phyloP scores from a whole-genome alignment of 208 protist species.

The Crithidia mellificae region DNA sequence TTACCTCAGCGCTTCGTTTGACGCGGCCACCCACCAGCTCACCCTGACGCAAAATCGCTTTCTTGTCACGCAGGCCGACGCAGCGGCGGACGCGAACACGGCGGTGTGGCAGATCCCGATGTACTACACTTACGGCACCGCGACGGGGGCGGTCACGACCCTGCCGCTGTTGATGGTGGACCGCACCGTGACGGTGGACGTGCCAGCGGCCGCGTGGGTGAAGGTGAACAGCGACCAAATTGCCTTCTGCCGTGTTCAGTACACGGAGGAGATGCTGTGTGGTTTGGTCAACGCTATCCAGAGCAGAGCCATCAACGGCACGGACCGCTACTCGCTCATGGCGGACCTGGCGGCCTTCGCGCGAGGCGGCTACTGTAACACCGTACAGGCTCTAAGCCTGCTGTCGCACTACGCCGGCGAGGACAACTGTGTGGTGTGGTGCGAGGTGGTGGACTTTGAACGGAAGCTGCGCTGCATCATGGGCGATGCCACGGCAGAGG shows the following conservation, averaged over 20 bases:
- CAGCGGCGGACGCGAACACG: slow-evolving; percentile 37
- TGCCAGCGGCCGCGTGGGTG: slow-evolving; percentile 43
- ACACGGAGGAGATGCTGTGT: slow-evolving; percentile 52
- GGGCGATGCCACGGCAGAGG: slow-evolving; percentile 23
- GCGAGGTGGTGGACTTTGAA: slow-evolving; percentile 49
- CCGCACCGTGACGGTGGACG: slow-evolving; percentile 17
- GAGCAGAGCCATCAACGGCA: slow-evolving; percentile 43
- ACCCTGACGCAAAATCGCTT: slow-evolving; percentile 50
- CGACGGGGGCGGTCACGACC: slow-evolving; percentile 14
- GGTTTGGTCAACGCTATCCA: slow-evolving; percentile 43
- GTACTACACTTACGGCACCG: slow-evolving; percentile 29
- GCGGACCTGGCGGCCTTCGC: slow-evolving; percentile 76
- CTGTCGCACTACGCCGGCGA: slow-evolving; percentile 36
- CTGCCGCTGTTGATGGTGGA: slow-evolving; percentile 25
- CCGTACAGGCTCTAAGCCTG: slow-evolving; percentile 45
- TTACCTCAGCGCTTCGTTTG: slow-evolving; percentile 42
- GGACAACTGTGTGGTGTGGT: slow-evolving; percentile 42
- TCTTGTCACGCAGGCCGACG: slow-evolving; percentile 38
- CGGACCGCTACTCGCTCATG: slow-evolving; percentile 72
- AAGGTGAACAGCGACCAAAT: slow-evolving; percentile 76
- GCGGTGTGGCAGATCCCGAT: slow-evolving; percentile 78
- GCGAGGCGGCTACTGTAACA: slow-evolving; percentile 53
- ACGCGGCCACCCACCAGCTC: slow-evolving; percentile 13
- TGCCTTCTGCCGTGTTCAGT: slow-evolving; percentile 79
- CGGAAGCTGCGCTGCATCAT: slow-evolving; percentile 53